Base-by-base conservation (phyloP, 1,139 yeast genomes). In the Candida sanyaensis region DNA sequence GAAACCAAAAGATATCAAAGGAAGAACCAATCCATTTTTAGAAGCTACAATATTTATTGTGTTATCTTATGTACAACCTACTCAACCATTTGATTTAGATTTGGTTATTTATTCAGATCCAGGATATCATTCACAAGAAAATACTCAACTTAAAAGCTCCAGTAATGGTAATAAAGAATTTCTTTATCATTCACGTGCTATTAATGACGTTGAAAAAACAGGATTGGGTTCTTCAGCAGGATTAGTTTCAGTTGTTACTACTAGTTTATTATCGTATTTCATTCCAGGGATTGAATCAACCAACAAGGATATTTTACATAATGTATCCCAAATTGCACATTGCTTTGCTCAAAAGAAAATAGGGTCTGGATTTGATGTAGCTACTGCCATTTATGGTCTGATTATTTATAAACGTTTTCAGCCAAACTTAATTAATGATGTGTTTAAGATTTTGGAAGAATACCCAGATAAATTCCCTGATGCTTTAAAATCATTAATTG, bases 141-240 rank as follows among this genome's bases (percentile, higher is more conserved):
- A 72, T 33, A 75, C 87, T 2, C 50, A 42, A 0, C 48, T 48
- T 0, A 71, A 66, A 52, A 43, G 44, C 2, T 69, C 79, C 0
- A 41, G 43, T 1, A 73, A 75, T 43, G 70, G 72, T 0, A 48
- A 58, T 2, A 74, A 69, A 41, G 52, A 61, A 24, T 92, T 92
- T 60, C 71, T 80, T 39, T 84, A 71, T 62, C 97, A 93, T 62
- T 49, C 64, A 0, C 55, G 64, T 32, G 71, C 81, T 12, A 90
- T 93, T 48, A 74, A 81, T 0, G 73, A 86, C 28, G 96, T 92
- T 4, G 84, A 96, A 7, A 93, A 93, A 63, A 95, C 99, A 0
- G 99, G 99, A 0, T 74, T 93, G 47, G 99, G 99, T 0, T 91
- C 97, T 11, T 91, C 97, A 24, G 99, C 99, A 0, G 96, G 97